Percentiles rank a stretch among this genome's conserved stretches.
phyloP scores from a whole-genome alignment of 192 early-diverging fungal genomes.

The Backusella parvicylindrica region DNA sequence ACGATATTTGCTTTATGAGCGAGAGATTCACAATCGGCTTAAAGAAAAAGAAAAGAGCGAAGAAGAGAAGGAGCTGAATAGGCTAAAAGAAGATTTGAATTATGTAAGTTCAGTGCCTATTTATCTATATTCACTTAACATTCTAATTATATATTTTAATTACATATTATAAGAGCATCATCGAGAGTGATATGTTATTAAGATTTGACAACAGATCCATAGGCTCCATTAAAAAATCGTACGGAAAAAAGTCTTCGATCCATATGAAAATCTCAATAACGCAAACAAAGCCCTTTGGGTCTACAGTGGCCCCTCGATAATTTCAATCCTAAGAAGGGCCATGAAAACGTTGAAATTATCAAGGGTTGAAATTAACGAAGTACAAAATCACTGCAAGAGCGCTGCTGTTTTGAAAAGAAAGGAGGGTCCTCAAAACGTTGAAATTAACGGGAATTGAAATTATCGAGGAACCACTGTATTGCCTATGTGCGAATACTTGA shows the following conservation, averaged over 20 bases:
- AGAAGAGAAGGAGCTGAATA: background rate
- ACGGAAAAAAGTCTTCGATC: background rate
- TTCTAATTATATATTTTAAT: slow-evolving; percentile 4
- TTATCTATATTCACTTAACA: background rate
- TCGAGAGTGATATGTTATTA: background rate
- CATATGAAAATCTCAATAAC: background rate
- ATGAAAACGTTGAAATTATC: too few relatives aligned
- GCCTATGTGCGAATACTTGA: background rate
- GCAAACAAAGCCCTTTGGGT: background rate
- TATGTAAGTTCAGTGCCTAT: background rate
- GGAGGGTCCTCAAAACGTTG: too few relatives aligned
- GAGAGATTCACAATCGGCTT: too few relatives aligned
- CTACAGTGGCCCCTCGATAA: too few relatives aligned
- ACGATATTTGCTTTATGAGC: too few relatives aligned
- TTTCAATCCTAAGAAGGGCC: too few relatives aligned
- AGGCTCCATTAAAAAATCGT: background rate
- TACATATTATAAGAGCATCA: background rate
- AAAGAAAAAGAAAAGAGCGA: background rate
- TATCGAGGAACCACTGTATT: too few relatives aligned
- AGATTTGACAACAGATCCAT: background rate
- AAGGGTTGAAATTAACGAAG: too few relatives aligned
- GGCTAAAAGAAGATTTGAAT: background rate
- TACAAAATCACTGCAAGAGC: too few relatives aligned
- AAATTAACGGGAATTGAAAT: too few relatives aligned
- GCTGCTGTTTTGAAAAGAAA: too few relatives aligned